Base-by-base conservation (phyloP, 176 grass and related monocot genomes). In the Leersia perrieri region DNA sequence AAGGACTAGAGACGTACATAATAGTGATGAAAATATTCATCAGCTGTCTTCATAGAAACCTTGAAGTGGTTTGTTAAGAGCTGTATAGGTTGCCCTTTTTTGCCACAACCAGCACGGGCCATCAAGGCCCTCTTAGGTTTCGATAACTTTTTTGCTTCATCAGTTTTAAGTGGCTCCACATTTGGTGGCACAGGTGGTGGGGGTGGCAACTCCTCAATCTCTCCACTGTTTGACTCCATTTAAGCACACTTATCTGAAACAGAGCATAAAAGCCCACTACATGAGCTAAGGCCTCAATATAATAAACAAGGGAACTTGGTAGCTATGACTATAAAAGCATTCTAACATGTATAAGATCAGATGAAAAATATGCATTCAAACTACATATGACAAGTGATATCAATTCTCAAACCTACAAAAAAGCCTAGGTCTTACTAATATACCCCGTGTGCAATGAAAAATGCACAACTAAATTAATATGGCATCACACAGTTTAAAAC, bases 11-110 rank as follows among this genome's bases (percentile, higher is more conserved):
- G 55, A 10, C 87, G 3, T 60, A 97, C 94, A 38, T 86, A 94
- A 11, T 97, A 97, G 42, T 97, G 94, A 41, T 92, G 65, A 28
- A 97, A 97, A 26, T 29, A 84, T 3, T 97, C 89, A 2, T 86
- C 89, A 9, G 72, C 69, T 0, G 67, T 68, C 66, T 64, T 77
- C 9, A 97, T 51, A 23, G 84, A 83, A n/a, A 97, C 94, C 42
- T 82, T 80, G 72, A 88, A 97, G 57, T 97, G 94, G 63, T 97
- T 97, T 7, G 94, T 83, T 0, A 80, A 10, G 5, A 97, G 78
- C 7, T 47, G 49, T 25, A 94, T 89, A 2, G 2, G 51, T 9
- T 94, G 82, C 10, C 94, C 94, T 23, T 41, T 85, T 40, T 29
- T 87, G 3, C 84, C 94, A 31, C 81, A 41, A 8, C 89, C 94